phyloP scores from a whole-genome alignment of 495 filamentous ascomycete species.

The Aspergillus asperescens region DNA sequence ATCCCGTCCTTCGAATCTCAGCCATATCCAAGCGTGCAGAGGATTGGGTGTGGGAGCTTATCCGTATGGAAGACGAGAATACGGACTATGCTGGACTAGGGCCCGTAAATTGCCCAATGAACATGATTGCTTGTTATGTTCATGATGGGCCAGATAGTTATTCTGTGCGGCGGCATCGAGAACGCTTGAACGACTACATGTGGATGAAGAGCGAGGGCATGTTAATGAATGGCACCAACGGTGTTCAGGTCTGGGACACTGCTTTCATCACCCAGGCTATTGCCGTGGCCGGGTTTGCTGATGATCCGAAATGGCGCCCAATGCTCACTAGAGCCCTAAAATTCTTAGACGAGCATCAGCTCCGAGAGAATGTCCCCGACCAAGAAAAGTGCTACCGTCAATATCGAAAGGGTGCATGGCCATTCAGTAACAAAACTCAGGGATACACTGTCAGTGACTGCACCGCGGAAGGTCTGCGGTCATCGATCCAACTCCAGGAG shows the following conservation, averaged over 20 bases:
- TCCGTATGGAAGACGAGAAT: slow-evolving; percentile 86
- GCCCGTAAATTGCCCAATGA: slow-evolving; percentile 86
- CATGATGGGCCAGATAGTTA: slow-evolving; percentile 73
- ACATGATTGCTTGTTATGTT: slow-evolving; percentile 76
- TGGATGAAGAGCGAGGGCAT: slow-evolving; percentile 93
- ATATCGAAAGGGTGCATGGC: slow-evolving; percentile 88
- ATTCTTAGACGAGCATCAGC: slow-evolving; percentile 88
- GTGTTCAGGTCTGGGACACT: slow-evolving; percentile 95
- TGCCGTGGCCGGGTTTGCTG: slow-evolving; percentile 69
- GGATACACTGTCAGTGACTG: slow-evolving; percentile 96
- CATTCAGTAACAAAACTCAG: slow-evolving; percentile 85
- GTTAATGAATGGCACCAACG: slow-evolving; percentile 93
- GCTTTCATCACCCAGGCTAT: slow-evolving; percentile 80
- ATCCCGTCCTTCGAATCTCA: slow-evolving; percentile 61
- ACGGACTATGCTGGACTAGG: slow-evolving; percentile 83
- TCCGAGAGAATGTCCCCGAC: slow-evolving; percentile 75
- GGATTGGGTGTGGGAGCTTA: slow-evolving; percentile 67
- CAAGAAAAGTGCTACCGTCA: slow-evolving; percentile 85
- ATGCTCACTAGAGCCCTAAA: slow-evolving; percentile 80
- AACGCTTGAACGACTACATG: slow-evolving; percentile 77
- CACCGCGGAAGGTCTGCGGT: slow-evolving; percentile 83
- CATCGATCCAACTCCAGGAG: slow-evolving; percentile 78
- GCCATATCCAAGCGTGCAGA: slow-evolving; percentile 61
- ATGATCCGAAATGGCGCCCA: slow-evolving; percentile 69
- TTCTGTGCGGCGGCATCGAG: slow-evolving; percentile 70